Conservation (phyloP, 371 early-diverging fungal genomes). For the Haplosporangium sp. region DNA sequence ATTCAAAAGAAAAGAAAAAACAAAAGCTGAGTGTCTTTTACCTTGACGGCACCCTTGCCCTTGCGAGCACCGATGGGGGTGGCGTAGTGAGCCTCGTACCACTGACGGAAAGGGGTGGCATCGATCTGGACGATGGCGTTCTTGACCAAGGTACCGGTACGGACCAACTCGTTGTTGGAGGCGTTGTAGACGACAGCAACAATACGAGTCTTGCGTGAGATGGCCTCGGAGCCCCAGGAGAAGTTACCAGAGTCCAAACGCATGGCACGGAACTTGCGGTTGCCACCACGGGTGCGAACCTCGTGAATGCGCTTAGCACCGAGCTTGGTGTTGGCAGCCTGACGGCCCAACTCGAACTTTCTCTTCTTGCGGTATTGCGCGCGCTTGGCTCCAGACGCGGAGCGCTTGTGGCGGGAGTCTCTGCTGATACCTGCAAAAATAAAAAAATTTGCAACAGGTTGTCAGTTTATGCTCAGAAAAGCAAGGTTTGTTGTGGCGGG, state of each 20-base stretch:
- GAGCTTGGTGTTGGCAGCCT: conserved; percentile 98
- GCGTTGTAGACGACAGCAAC: conserved; percentile 99
- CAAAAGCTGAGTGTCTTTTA: conserved; percentile 32
- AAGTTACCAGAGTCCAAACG: conserved; percentile 98
- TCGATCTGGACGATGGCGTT: conserved; percentile 98
- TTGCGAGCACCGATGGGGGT: conserved; percentile 90
- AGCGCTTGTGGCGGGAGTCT: conserved; percentile 98
- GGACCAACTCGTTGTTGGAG: conserved; percentile 99
- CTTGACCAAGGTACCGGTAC: conserved; percentile 99
- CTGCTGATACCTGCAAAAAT: conserved; percentile 90
- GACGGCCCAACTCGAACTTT: conserved; percentile 99
- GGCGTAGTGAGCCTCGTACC: conserved; percentile 98
- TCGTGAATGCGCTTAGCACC: conserved; percentile 93
- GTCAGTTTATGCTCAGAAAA: conserved; percentile 1
- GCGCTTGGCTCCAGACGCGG: conserved; percentile 98
- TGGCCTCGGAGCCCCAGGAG: conserved; percentile 96
- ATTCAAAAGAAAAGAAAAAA: not conserved
- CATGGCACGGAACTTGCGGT: conserved; percentile 98
- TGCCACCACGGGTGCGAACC: conserved; percentile 99
- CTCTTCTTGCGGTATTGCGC: conserved; percentile 99
- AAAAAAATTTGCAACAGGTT: conserved; percentile 9
- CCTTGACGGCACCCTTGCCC: conserved; percentile 68
- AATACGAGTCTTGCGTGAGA: conserved; percentile 96
- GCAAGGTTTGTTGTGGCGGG: not conserved
- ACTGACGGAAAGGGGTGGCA: conserved; percentile 99